phyloP scores from a whole-genome alignment of 2,329 filamentous ascomycete species.

The Alternaria brassicicola region DNA sequence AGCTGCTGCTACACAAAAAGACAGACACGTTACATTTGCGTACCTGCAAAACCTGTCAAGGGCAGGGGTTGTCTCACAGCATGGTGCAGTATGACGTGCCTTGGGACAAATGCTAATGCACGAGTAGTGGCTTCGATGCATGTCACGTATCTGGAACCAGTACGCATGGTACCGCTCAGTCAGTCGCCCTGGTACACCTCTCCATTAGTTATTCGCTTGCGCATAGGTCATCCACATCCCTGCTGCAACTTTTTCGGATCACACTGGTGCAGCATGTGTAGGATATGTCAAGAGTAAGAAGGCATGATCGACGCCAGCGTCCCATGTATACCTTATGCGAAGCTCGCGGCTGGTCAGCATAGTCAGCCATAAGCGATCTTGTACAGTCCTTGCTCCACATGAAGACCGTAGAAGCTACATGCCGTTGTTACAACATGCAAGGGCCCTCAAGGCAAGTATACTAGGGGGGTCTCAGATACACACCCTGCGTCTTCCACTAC shows the following conservation, averaged over 20 bases:
- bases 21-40: background rate
- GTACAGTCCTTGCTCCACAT: background rate
- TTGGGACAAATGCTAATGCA: background rate
- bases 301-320: conserved; percentile 11
- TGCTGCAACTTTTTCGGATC: background rate
- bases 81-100: conserved; percentile 2
- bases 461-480: conserved; percentile 6
- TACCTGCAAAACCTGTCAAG: background rate
- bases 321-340: background rate
- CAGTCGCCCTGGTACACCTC: background rate
- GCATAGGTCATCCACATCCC: background rate
- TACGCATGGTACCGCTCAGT: background rate
- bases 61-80: background rate
- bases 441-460: background rate
- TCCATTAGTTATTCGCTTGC: no score
- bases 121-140: background rate
- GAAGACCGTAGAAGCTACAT: background rate
- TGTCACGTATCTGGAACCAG: background rate
- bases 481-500: conserved; percentile 5
- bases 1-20: background rate
- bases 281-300: background rate
- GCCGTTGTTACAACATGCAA: background rate
- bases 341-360: conserved; percentile 5
- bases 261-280: background rate
- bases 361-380: conserved; percentile 7